A percentile compares a stretch with the other conserved stretches of the same genome.
Evolutionary conservation across 352 stramenopile species (phyloP).

Genomic region (Globisporangium mamillatum): DNA sequence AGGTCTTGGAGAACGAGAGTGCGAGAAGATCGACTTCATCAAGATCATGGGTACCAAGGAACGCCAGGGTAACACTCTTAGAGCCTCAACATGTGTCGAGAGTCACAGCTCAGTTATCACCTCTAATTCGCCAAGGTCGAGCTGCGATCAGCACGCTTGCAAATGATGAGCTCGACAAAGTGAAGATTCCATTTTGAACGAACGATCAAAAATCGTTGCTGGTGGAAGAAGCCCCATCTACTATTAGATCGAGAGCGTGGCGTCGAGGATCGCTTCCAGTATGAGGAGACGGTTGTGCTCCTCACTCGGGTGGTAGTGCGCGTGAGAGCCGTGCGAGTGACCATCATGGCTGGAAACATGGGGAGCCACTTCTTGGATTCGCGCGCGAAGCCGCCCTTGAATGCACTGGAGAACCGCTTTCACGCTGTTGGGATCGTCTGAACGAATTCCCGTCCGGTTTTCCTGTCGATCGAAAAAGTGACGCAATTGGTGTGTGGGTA

Average conservation of each 20-base stretch:
- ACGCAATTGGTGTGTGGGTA: not conserved
- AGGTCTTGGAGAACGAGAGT: not conserved
- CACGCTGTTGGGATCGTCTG: conserved; percentile 13
- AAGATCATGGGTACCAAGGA: not conserved
- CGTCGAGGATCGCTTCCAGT: conserved; percentile 42
- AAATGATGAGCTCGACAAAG: not conserved
- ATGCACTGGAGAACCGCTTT: conserved; percentile 23
- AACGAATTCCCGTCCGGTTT: conserved; percentile 33
- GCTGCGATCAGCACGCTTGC: conserved; percentile 10
- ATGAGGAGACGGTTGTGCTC: conserved; percentile 39
- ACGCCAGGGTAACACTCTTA: not conserved
- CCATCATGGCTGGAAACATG: conserved; percentile 1
- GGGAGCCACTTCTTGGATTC: conserved; percentile 25
- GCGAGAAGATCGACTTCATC: not conserved
- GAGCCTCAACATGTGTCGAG: not conserved
- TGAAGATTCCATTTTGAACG: conserved; percentile 12
- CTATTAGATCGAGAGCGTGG: conserved; percentile 27
- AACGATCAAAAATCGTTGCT: not conserved
- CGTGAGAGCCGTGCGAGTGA: not conserved
- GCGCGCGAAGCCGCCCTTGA: conserved; percentile 29
- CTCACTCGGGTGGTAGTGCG: conserved; percentile 7
- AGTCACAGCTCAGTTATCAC: conserved; percentile 20
- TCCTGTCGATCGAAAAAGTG: conserved; percentile 15
- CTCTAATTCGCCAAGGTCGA: conserved; percentile 21
- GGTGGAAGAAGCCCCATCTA: not conserved